Base-by-base conservation (phyloP, 2,329 filamentous ascomycete genomes). In the Beauveria brongniartii region DNA sequence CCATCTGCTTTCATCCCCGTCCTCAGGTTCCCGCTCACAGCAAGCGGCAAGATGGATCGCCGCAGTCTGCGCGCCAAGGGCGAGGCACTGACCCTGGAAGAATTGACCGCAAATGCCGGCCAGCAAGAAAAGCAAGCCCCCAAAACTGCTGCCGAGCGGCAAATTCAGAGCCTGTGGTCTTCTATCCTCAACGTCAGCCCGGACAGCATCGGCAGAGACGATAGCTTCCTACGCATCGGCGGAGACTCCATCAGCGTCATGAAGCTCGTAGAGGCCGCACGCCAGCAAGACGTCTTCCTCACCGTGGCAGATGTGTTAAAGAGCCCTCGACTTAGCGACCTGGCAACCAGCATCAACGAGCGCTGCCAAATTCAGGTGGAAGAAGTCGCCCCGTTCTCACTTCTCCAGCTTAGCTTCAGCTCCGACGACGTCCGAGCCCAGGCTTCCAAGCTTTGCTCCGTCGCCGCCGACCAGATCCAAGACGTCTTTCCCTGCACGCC, bases 231-330 rank as follows among this genome's bases (percentile, higher is more conserved):
- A 18, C 64, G 65, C 5, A 66, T 78, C 0, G 77, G 77, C 3
- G 77, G 77, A 3, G 77, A 79, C 51, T 79, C 77, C 9, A 77
- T 79, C 30, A 67, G 67, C 2, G 76, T 77, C 1, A 79, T 80
- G 68, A 70, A 73, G 9, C 67, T 78, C 16, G 70, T 73, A 3
- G 76, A 80, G n/a, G 68, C 69, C 5, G 72, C 71, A 40, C 69
- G 71, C 9, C 67, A 69, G 10, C 67, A 68, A 3, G 68, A 67
- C 0, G 60, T 75, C 1, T 54, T 62, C 22, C 58, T 74, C 5
- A 69, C 70, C 0, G 72, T 76, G 22, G 65, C 66, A 3, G 69
- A 74, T n/a, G 63, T 75, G 12, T 68, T 74, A 55, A 65, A 65
- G 9, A 64, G 65, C 40, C 69, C 68, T 41, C 71, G 70, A 0